Conservation (phyloP, 148 eudicot species). For the Diospyros lotus region DNA sequence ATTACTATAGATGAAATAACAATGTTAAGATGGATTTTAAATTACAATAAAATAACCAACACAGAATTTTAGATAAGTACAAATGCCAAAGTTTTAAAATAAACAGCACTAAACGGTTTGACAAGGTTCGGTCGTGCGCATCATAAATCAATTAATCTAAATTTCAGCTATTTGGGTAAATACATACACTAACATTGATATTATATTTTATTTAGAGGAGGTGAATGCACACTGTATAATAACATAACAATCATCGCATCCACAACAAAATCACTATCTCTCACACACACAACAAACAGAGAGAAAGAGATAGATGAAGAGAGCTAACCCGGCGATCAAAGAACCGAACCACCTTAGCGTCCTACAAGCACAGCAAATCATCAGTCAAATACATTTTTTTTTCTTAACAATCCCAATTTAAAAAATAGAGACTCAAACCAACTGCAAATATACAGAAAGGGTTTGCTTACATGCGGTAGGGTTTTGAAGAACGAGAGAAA, state of each 20-base stretch:
- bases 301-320: constrained; percentile 1
- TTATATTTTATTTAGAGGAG: neutral
- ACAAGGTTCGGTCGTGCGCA: too few relatives aligned
- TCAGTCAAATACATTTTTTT: neutral
- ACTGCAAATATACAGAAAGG: neutral
- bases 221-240: neutral
- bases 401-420: neutral
- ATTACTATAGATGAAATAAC: too few relatives aligned
- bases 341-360: constrained; percentile 67
- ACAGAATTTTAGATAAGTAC: too few relatives aligned
- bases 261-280: neutral
- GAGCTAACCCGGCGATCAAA: constrained; percentile 89
- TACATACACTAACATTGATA: neutral
- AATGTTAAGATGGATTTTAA: too few relatives aligned
- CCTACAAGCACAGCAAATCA: constrained; percentile 42
- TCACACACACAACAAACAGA: neutral
- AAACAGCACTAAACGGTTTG: too few relatives aligned
- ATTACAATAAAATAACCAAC: too few relatives aligned
- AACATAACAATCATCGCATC: neutral
- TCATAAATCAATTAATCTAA: neutral
- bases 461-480: constrained; percentile 53
- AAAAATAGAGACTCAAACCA: neutral
- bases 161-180: neutral
- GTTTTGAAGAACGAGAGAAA: constrained; percentile 88
- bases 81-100: too few relatives aligned